Base-by-base conservation (phyloP, 768 basidiomycete species). In the Psilocybe subaeruginosa region DNA sequence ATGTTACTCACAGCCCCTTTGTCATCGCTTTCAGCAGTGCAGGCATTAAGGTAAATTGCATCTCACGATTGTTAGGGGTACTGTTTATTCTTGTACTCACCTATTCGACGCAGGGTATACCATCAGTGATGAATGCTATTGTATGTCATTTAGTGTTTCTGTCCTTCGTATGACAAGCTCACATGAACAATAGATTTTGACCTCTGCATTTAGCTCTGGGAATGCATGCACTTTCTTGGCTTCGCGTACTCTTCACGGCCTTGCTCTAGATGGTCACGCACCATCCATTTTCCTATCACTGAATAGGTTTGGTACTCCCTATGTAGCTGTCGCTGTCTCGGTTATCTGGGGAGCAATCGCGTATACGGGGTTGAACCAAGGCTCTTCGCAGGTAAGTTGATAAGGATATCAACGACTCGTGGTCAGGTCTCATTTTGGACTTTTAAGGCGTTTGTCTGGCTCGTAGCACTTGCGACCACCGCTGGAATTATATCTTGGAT, bases 1-100 rank as follows among this genome's bases (percentile, higher is more conserved):
- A 79, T 23, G 85, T 79, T 11, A 85, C 82, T 0, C 75, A 84
- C 45, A 90, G 88, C 33, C 91, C 91, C 0, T 92, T 91, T 72
- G 90, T 92, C 47, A 83, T 92, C 60, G 90, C 89, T 23, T 85
- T 91, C 67, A 77, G 74, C 41, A 75, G 79, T 23, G 84, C 85
- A 4, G 86, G 88, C 7, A 82, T 89, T 70, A 85, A 82, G 72
- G 85, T 76, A 17, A 16, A 17, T n/a, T 3, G 9, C 29, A 9
- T 16, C 45, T 59, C 19, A 27, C 35, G 43, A 30, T 29, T n/a
- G 30, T 35, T 19, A 7, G 27, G 30, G 16, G 37, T 16, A 46
- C 45, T 23, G 23, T 31, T 46, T 19, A 11, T 27, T 27, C 33
- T 35, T 35, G 33, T 35, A n/a, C n/a, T 54, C 48, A 8, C 43